Conservation (phyloP, 306 rosid species). For the Acacia melanoxylon region DNA sequence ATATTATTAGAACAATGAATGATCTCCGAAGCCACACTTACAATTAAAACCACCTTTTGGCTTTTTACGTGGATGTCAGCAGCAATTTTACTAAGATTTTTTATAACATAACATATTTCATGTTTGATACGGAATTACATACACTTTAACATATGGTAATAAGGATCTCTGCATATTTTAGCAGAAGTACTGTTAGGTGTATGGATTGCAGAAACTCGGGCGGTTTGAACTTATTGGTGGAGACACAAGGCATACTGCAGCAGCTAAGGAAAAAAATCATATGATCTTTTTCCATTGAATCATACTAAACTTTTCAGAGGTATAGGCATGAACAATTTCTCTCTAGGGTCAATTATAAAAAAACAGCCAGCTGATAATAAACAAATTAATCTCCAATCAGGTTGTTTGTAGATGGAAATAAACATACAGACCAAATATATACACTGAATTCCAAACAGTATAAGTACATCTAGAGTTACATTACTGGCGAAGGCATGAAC, state of each 20-base stretch:
- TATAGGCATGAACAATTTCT: slow-evolving; percentile 4
- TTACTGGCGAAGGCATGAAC: slow-evolving; percentile 32
- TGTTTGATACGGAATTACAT: too few species aligned
- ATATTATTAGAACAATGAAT: too few species aligned
- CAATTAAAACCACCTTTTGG: slow-evolving; percentile 14
- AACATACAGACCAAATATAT: slow-evolving; percentile 20
- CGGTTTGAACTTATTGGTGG: too few species aligned
- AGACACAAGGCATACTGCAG: neutral
- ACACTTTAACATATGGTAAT: too few species aligned
- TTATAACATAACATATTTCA: slow-evolving; percentile 39
- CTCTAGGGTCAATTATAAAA: slow-evolving; percentile 2
- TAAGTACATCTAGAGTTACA: slow-evolving; percentile 39
- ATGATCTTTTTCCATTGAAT: neutral
- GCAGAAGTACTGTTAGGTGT: too few species aligned
- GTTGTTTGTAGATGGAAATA: slow-evolving; percentile 14
- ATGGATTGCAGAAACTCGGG: too few species aligned
- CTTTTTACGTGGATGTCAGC: slow-evolving; percentile 47
- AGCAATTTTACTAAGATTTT: slow-evolving; percentile 39
- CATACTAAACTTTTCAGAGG: neutral
- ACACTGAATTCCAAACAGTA: slow-evolving; percentile 27
- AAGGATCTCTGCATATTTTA: too few species aligned
- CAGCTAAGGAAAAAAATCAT: neutral
- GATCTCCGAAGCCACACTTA: slow-evolving; percentile 64
- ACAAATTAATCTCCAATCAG: slow-evolving; percentile 22
- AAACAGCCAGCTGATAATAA: slow-evolving; percentile 6